phyloP scores from a whole-genome alignment of 441 rosid genomes.

The Adansonia madagascariensis region DNA sequence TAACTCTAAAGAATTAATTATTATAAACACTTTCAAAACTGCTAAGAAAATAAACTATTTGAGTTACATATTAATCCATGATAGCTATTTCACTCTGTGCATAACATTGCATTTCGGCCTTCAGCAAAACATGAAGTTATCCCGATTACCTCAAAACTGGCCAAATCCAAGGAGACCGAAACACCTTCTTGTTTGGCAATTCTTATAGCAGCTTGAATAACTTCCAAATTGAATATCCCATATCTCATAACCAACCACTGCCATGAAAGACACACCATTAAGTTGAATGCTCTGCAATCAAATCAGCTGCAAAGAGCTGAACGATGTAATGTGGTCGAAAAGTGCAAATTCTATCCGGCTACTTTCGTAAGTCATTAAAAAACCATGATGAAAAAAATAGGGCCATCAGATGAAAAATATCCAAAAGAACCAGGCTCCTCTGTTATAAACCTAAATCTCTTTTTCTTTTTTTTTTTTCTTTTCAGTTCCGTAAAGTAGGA shows the following conservation, averaged over 20 bases:
- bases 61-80: not conserved
- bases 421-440: not conserved
- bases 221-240: constrained; percentile 64
- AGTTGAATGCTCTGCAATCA: not conserved
- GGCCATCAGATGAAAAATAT: not conserved
- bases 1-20: no score
- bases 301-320: not conserved
- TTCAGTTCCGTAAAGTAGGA: constrained; percentile 16
- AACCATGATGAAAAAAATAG: not conserved
- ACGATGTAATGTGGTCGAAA: not conserved
- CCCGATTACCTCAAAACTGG: constrained; percentile 76
- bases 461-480: not conserved
- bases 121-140: not conserved
- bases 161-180: constrained; percentile 82
- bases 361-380: not conserved
- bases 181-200: constrained; percentile 45
- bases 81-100: not conserved
- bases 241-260: constrained; percentile 88
- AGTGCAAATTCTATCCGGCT: not conserved
- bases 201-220: constrained; percentile 45
- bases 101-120: not conserved
- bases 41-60: not conserved
- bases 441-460: no score
- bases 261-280: constrained; percentile 29
- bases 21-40: no score